Evolutionary conservation across 352 stramenopile species (phyloP), one percentile per base, ranked within the genome.

Genomic region (Phytophthora boehmeriae): DNA sequence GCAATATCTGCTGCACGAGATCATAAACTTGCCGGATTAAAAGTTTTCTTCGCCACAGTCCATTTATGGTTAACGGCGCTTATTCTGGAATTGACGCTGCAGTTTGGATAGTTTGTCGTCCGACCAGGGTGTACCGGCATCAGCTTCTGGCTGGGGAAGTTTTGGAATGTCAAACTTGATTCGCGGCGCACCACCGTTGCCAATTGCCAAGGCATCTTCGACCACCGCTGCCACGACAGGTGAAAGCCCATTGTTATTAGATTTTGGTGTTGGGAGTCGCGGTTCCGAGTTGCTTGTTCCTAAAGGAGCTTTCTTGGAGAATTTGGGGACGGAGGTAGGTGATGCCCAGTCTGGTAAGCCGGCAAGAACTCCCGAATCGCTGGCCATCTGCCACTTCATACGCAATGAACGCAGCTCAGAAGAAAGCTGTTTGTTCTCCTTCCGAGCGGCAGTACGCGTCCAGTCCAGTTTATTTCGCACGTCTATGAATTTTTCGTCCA

Each of bases 401-500:
- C 80, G 83, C 34, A 94, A 55, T 2, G 69, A 67, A 27, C 70
- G 81, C 9, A 90, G 70, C 53, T 94, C 85, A 1, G 73, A 63
- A 19, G 74, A 68, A n/a, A 92, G 67, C 36, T 86, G 79, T 35
- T 92, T 89, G 47, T 79, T 76, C 59, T 97, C 91, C 56, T 93
- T 92, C 28, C 92, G 88, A 4, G 85, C 88, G 10, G 83, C 94
- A 17, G 88, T 76, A 8, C 95, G 76, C 23, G 92, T 97, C 88
- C 90, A 98, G 63, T 98, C 95, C 43, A 99, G 75, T 74, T 98
- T 99, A 57, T 90, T 96, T 53, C 95, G 78, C n/a, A 98, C 78
- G 44, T 99, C 95, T 53, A 98, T 96, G 68, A 98, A 98, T 72
- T 98, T 98, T 50, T 98, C 88, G 66, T 99, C 95, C 95, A 99